phyloP scores from a whole-genome alignment of 1,284 basidiomycete species.

The Puccinia brachypodii region DNA sequence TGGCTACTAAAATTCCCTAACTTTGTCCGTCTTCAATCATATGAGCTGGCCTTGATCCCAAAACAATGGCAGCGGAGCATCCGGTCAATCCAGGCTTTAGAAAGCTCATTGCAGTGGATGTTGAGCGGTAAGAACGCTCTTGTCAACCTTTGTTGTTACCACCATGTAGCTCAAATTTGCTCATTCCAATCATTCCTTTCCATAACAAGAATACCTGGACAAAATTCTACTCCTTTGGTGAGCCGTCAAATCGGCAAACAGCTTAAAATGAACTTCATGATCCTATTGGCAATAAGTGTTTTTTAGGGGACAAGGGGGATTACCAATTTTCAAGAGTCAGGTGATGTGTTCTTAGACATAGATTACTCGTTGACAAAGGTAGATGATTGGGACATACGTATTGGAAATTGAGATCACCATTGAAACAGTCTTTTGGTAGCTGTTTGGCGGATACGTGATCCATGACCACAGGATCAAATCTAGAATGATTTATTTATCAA shows the following conservation, averaged over 20 bases:
- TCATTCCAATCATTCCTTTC: conserved; percentile 29
- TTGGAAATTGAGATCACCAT: conserved; percentile 73
- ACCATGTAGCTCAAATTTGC: conserved; percentile 29
- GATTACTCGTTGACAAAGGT: neutral
- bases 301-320: too few species aligned
- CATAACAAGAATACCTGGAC: neutral
- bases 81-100: neutral
- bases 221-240: conserved; percentile 8
- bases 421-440: conserved; percentile 73
- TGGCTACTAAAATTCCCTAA: neutral
- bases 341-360: neutral
- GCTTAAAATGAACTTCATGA: conserved; percentile 20
- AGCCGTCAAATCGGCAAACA: conserved; percentile 16
- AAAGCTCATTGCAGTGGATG: neutral
- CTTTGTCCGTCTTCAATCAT: neutral
- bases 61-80: neutral
- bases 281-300: conserved; percentile 6
- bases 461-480: conserved; percentile 72
- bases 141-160: neutral
- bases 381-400: conserved; percentile 64
- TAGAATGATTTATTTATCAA: neutral
- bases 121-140: neutral
- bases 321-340: too few species aligned
- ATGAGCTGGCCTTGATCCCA: neutral
- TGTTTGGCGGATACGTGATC: conserved; percentile 74